Evolutionary conservation across 164 flowering plant species (phyloP).

Genomic region (Brasenia schreberi): DNA sequence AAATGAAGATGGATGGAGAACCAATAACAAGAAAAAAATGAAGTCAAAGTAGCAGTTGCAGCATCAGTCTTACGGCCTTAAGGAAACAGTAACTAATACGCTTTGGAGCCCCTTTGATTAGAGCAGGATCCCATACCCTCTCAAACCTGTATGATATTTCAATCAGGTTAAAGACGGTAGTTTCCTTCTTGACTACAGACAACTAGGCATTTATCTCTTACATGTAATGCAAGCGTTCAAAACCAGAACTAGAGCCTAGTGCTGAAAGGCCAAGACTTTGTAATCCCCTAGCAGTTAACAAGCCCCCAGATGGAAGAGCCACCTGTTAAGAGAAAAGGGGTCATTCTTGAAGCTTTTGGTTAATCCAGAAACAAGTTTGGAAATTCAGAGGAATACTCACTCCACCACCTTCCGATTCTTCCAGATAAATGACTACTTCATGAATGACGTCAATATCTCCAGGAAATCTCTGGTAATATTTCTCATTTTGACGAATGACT

Average conservation of each 20-base stretch:
- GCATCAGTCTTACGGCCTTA: conserved; percentile 49
- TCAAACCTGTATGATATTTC: conserved; percentile 47
- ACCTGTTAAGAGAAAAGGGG: conserved; percentile 29
- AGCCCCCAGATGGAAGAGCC: conserved; percentile 83
- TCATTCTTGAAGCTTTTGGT: background rate
- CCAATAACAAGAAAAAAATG: no score
- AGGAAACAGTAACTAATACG: conserved; percentile 65
- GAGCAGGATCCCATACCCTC: conserved; percentile 86
- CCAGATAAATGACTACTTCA: conserved; percentile 65
- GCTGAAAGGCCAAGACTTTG: conserved; percentile 77
- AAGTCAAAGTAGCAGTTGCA: no score
- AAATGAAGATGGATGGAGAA: no score
- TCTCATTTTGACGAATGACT: conserved; percentile 57
- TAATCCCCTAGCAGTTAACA: conserved; percentile 72
- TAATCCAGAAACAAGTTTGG: background rate
- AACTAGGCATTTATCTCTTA: conserved; percentile 18
- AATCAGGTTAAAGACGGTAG: no score
- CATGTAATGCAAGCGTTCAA: conserved; percentile 94
- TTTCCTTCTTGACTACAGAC: no score
- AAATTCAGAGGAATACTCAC: conserved; percentile 22
- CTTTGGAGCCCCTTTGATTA: conserved; percentile 62
- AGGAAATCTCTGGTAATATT: conserved; percentile 89
- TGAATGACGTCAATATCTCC: conserved; percentile 67
- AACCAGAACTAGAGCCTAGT: conserved; percentile 78
- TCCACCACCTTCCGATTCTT: conserved; percentile 74